Conservation (phyloP, 306 rosid genomes). For the Lupinus albus region DNA sequence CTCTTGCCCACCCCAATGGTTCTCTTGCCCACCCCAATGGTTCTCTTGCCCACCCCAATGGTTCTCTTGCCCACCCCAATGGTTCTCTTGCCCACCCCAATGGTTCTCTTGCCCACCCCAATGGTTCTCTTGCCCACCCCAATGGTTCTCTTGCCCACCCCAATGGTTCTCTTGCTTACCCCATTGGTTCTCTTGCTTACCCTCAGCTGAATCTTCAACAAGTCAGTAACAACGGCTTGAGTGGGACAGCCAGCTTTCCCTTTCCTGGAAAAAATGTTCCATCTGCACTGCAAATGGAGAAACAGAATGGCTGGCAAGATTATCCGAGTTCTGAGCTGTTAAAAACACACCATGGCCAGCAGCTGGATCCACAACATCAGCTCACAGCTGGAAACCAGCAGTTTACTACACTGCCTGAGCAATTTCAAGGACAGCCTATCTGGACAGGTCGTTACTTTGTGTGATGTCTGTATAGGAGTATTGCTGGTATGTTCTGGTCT, state of each 20-base stretch:
- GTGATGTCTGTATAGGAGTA: slow-evolving; percentile 70
- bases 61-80: no score
- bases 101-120: no score
- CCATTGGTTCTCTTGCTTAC: slow-evolving; percentile 47
- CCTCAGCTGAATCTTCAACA: slow-evolving; percentile 53
- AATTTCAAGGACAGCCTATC: slow-evolving; percentile 82
- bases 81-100: slow-evolving; percentile 45
- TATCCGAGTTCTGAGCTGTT: slow-evolving; percentile 58
- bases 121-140: slow-evolving; percentile 45
- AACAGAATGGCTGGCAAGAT: slow-evolving; percentile 77
- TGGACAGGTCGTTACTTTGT: slow-evolving; percentile 82
- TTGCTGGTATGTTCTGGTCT: slow-evolving; percentile 62
- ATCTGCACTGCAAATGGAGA: slow-evolving; percentile 52
- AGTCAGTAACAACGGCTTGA: slow-evolving; percentile 52
- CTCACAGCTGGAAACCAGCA: slow-evolving; percentile 65
- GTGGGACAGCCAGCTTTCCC: slow-evolving; percentile 67
- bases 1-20: slow-evolving; percentile 41
- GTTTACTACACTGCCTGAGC: slow-evolving; percentile 68
- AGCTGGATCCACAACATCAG: slow-evolving; percentile 64
- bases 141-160: slow-evolving; percentile 41
- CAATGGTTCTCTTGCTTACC: no score
- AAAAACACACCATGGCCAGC: slow-evolving; percentile 70
- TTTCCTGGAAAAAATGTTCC: slow-evolving; percentile 88
- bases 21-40: no score
- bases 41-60: slow-evolving; percentile 44